Conservation (phyloP, 805 yeast species). For the Blastobotrys robertii region DNA sequence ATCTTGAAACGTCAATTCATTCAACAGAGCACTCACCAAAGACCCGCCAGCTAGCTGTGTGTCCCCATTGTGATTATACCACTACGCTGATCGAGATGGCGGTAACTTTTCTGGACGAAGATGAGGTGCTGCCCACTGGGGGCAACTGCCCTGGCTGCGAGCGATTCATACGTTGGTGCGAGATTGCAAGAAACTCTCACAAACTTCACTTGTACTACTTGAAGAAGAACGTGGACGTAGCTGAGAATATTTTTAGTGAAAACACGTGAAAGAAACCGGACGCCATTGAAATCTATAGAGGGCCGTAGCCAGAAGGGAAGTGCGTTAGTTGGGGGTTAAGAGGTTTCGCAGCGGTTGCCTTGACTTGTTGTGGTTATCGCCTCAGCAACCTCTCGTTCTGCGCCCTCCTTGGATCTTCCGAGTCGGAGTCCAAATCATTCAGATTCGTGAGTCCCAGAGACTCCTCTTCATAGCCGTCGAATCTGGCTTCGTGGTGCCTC, state of each 20-base stretch:
- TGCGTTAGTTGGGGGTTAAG: no score
- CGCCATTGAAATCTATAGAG: no score
- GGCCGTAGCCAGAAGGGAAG: no score
- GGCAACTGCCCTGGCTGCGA: constrained; percentile 13
- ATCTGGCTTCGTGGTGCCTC: constrained; percentile 21
- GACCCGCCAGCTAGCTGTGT: constrained; percentile 4
- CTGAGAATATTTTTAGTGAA: no score
- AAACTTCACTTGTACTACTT: background rate
- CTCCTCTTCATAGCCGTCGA: constrained; percentile 26
- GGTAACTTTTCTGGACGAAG: background rate
- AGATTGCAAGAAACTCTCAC: constrained; percentile 6
- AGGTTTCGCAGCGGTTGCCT: no score
- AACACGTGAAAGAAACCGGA: no score
- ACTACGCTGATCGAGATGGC: constrained; percentile 8
- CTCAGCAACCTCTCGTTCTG: background rate
- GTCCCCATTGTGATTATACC: constrained; percentile 6
- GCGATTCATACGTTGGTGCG: constrained; percentile 6
- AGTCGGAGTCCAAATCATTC: constrained; percentile 18
- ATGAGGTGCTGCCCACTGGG: constrained; percentile 7
- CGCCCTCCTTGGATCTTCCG: constrained; percentile 5
- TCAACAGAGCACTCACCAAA: no score
- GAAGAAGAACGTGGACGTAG: no score
- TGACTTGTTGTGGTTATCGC: constrained; percentile 5
- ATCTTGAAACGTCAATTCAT: background rate
- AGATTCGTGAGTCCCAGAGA: constrained; percentile 26